Base-by-base conservation (phyloP, 129 eudicot genomes). In the Centella asiatica region DNA sequence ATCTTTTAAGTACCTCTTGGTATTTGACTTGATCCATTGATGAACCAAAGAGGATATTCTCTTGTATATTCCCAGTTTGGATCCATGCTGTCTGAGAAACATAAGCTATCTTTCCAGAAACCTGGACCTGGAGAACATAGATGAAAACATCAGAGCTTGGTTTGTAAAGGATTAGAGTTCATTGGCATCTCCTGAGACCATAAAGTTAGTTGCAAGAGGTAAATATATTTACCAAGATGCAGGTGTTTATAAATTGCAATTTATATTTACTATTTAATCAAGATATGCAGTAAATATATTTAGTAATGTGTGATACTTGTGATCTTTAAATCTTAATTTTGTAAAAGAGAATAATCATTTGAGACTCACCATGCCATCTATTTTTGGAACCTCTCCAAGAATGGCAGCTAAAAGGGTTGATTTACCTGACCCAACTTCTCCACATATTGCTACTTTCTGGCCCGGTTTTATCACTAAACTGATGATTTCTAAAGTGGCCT, bases 51-150 rank as follows among this genome's bases (percentile, higher is more conserved):
- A 87, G 71, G 37, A 87, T 81, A 48, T 87, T 87, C 32, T 84
- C 85, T 49, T 52, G 81, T 57, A 87, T 64, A 6, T 84, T 84
- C 40, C 93, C 93, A 18, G 93, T 78, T 53, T 87, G 95, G 48
- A 87, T 87, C 95, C 95, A 87, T 11, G 95, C 88, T 15, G 80
- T 73, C 40, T 87, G 95, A 7, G 95, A 78, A 53, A 87, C 95
- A 57, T 81, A 87, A 2, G 95, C 93, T 40, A 84, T 64, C 64
- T 65, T 76, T 12, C 95, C 93, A 57, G 44, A 12, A 14, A 84
- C 80, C 72, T 71, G 69, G 70, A 87, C 83, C 95, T 87, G 65
- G 24, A 62, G 60, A 74, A 60, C 19, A 1, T 13, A 68, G 25
- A 8, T 24, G 32, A 19, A 67, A 28, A 24, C 15, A 1, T 37